These are phyloP conservation scores for Lignosus rhinocerotis DNA, from an alignment of 1,284 basidiomycete genomes.

Conservation along the genomic window DNA sequence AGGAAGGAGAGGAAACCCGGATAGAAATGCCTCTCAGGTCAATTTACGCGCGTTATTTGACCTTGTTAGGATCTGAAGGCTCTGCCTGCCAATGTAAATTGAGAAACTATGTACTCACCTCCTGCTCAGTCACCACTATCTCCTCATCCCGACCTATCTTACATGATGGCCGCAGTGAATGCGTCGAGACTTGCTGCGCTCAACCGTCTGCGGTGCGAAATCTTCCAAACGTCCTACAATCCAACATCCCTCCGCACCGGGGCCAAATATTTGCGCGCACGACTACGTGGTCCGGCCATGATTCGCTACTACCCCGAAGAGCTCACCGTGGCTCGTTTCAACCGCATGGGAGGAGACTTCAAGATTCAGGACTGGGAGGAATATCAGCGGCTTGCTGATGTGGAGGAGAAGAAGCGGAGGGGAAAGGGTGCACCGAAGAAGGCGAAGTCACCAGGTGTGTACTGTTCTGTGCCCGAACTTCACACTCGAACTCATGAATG, in stretches of 20 bases:
- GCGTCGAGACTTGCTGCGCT: conserved; percentile 54
- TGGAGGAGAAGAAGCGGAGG: conserved; percentile 66
- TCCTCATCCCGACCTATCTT: background rate
- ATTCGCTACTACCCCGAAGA: conserved; percentile 71
- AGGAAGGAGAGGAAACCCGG: background rate
- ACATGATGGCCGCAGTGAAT: conserved; percentile 34
- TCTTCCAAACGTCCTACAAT: conserved; percentile 88
- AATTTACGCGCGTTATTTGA: conserved; percentile 11
- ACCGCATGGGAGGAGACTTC: conserved; percentile 46
- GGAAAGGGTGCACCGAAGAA: conserved; percentile 83
- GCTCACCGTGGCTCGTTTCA: conserved; percentile 51
- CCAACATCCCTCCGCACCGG: conserved; percentile 77
- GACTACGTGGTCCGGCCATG: conserved; percentile 79
- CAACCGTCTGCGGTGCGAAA: conserved; percentile 58
- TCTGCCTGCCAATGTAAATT: conserved; percentile 10
- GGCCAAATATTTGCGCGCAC: conserved; percentile 78
- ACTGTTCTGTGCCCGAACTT: background rate
- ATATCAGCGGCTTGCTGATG: conserved; percentile 63
- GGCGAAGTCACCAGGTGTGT: conserved; percentile 65
- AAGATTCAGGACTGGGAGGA: conserved; percentile 65
- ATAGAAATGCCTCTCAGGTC: background rate
- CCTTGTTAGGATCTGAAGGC: conserved; percentile 21
- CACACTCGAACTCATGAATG: background rate
- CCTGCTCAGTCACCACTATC: background rate
- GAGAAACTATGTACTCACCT: background rate